Conservation (phyloP, 805 yeast genomes). For the Nakazawaea holstii region DNA sequence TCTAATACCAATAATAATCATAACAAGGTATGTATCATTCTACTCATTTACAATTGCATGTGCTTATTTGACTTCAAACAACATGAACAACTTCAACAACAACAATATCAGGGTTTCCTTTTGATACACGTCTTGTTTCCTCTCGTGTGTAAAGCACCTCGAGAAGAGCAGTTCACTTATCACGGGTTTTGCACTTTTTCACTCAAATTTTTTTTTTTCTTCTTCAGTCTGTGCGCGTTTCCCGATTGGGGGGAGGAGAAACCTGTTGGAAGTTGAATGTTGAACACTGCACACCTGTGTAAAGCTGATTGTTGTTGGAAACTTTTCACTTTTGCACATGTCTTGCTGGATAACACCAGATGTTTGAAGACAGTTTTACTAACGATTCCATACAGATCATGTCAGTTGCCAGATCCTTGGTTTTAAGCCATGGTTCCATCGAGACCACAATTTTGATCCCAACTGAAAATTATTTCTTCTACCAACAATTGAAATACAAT, state of each 20-base stretch:
- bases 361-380: too few relatives aligned
- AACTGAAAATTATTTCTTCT: conserved; percentile 68
- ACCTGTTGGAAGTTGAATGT: not conserved
- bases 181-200: not conserved
- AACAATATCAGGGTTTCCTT: too few relatives aligned
- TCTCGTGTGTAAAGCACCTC: not conserved
- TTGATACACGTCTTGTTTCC: not conserved
- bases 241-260: not conserved
- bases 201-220: not conserved
- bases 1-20: too few relatives aligned
- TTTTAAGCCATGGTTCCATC: conserved; percentile 76
- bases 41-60: too few relatives aligned
- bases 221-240: not conserved
- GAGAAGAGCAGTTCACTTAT: not conserved
- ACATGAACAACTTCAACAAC: too few relatives aligned
- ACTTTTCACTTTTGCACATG: not conserved
- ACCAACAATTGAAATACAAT: conserved; percentile 84
- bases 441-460: conserved; percentile 90
- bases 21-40: too few relatives aligned
- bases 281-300: conserved; percentile 1
- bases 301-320: conserved; percentile 1
- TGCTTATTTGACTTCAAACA: too few relatives aligned
- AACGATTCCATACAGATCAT: not conserved
- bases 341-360: not conserved
- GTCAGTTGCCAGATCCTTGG: conserved; percentile 59